Conservation (phyloP, 108 stramenopile species). For the Nitzschia palea region DNA sequence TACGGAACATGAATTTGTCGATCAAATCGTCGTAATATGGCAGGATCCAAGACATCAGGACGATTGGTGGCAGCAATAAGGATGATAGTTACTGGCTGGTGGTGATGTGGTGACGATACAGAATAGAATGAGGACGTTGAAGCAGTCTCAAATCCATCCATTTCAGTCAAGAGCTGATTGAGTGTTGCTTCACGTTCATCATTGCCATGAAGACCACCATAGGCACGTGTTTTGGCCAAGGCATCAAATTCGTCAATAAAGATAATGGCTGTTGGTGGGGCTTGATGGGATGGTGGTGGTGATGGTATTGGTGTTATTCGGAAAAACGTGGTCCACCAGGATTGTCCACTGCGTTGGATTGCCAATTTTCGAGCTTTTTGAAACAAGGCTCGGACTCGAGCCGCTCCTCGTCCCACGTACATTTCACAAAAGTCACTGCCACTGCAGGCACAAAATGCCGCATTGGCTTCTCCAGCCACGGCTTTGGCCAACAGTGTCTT, state of each 20-base stretch:
- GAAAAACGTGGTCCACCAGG: slow-evolving; percentile 1
- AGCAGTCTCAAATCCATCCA: slow-evolving; percentile 85
- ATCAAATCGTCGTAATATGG: slow-evolving; percentile 95
- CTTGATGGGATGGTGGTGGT: slow-evolving; percentile 14
- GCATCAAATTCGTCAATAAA: slow-evolving; percentile 99
- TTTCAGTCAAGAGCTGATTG: slow-evolving; percentile 93
- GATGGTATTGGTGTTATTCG: slow-evolving; percentile 14
- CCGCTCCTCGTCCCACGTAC: slow-evolving; percentile 82
- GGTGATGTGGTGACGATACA: too few relatives aligned
- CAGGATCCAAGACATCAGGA: slow-evolving; percentile 89
- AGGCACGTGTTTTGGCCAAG: slow-evolving; percentile 73
- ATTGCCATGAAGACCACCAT: slow-evolving; percentile 53
- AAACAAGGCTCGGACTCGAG: slow-evolving; percentile 87
- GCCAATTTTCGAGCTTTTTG: slow-evolving; percentile 58
- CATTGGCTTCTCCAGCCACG: slow-evolving; percentile 76
- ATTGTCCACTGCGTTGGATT: slow-evolving; percentile 1
- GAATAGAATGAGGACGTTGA: too few relatives aligned
- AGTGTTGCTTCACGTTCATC: slow-evolving; percentile 96
- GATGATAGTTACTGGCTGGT: slow-evolving; percentile 62
- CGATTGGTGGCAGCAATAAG: slow-evolving; percentile 97
- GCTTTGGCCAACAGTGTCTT: slow-evolving; percentile 83
- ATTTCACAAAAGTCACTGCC: slow-evolving; percentile 84
- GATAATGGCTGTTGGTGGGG: slow-evolving; percentile 76
- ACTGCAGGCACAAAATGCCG: slow-evolving; percentile 73
- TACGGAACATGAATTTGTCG: slow-evolving; percentile 85